Evolutionary conservation across 1,284 basidiomycete species (phyloP).

Genomic region (Heterobasidion parviporum): DNA sequence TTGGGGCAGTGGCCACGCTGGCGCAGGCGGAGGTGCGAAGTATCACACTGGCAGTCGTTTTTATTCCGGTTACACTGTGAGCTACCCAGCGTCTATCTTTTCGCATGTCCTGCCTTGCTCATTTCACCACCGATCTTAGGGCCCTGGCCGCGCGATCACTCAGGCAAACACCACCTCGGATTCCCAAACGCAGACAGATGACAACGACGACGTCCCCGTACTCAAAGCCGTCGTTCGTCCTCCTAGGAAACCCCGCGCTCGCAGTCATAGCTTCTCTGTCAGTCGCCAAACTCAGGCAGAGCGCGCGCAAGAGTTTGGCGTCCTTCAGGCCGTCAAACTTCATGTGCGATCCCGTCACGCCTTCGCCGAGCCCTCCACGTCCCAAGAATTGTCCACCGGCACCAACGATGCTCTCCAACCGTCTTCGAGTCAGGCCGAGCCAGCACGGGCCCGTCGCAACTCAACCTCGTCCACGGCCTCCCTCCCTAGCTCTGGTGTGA

Average conservation of each 20-base stretch:
- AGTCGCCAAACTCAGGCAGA: slow-evolving; percentile 30
- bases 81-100: slow-evolving; percentile 10
- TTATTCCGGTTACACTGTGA: slow-evolving; percentile 50
- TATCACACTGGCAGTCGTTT: slow-evolving; percentile 62
- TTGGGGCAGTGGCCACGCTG: slow-evolving; percentile 47
- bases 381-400: background rate
- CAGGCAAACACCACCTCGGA: slow-evolving; percentile 57
- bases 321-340: slow-evolving; percentile 50
- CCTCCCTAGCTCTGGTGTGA: slow-evolving; percentile 8
- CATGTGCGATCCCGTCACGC: slow-evolving; percentile 52
- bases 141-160: slow-evolving; percentile 56
- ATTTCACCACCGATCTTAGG: slow-evolving; percentile 27
- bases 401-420: slow-evolving; percentile 4
- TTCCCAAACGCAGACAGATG: slow-evolving; percentile 41
- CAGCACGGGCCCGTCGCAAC: slow-evolving; percentile 30
- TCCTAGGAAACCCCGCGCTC: slow-evolving; percentile 31
- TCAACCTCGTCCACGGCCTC: slow-evolving; percentile 29
- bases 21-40: slow-evolving; percentile 55
- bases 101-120: slow-evolving; percentile 6
- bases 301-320: slow-evolving; percentile 37
- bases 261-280: slow-evolving; percentile 52
- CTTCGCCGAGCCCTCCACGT: slow-evolving; percentile 22
- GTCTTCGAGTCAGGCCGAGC: slow-evolving; percentile 11
- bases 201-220: slow-evolving; percentile 39
- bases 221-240: slow-evolving; percentile 22